Base-by-base conservation (phyloP, 345 rosid species). In the Clausena lansium region DNA sequence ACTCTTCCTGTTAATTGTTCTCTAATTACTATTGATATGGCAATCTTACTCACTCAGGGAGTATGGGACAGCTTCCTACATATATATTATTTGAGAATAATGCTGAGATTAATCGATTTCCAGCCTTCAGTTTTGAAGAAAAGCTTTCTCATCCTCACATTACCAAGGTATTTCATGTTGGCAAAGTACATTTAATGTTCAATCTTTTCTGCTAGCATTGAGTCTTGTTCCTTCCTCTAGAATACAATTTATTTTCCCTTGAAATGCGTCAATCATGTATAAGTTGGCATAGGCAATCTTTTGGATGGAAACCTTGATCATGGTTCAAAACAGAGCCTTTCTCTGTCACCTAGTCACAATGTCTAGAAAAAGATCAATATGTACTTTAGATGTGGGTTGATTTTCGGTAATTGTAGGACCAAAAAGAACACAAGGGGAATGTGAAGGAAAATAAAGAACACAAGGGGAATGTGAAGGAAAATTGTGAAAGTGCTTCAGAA, bases 51-150 rank as follows among this genome's bases (percentile, higher is more conserved):
- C 67, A 74, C 79, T 10, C 71, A 93, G 98, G 90, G 76, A 90
- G 91, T 70, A 84, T 87, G 90, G 84, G 87, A 70, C 97, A 93
- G 70, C 95, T 93, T 84, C 98, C 98, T 24, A 90, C 93, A 39
- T 95, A 91, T 82, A 89, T 95, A 74, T 81, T 95, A 75, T 92
- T 89, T 28, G 94, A 95, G 82, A 92, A 90, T 83, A 92, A 93
- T 47, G 80, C 86, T 0, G 98, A 95, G 83, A 84, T 92, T 70
- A 82, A 88, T 76, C 93, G 98, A 45, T 89, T 89, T 79, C 97
- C 98, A 28, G 97, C 92, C 78, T 87, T 89, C 81, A 82, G 85
- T 79, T 86, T 89, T 77, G 97, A 89, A 81, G 85, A 82, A 73
- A 89, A 84, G 55, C 80, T 87, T 58, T 86, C 91, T 75, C 78